Percentiles rank a stretch among this genome's conserved stretches.
These are phyloP conservation scores for Nidularia pulvinata DNA, from an alignment of 768 basidiomycete genomes.

Conservation along the genomic window DNA sequence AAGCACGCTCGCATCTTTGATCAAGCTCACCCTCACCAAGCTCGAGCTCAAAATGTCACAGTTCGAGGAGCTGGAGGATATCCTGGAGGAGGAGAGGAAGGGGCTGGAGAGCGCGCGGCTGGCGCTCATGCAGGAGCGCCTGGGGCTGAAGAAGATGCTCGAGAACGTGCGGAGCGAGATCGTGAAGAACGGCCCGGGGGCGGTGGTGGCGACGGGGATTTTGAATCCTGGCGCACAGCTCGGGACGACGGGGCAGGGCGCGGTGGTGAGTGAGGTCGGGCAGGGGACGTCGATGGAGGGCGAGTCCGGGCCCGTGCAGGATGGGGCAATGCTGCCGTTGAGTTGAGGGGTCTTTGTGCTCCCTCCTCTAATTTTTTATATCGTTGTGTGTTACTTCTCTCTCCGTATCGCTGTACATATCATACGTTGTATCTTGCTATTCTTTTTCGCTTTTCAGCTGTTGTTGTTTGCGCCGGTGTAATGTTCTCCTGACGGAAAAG, in stretches of 20 bases:
- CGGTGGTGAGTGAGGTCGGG: slow-evolving; percentile 52
- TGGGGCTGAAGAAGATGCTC: slow-evolving; percentile 68
- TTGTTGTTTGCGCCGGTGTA: too few relatives aligned
- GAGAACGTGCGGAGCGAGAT: slow-evolving; percentile 69
- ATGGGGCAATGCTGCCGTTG: slow-evolving; percentile 55
- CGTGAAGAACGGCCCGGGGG: slow-evolving; percentile 44
- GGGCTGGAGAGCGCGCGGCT: slow-evolving; percentile 82
- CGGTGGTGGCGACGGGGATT: slow-evolving; percentile 12
- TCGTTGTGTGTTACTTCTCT: too few relatives aligned
- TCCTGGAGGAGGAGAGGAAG: slow-evolving; percentile 89
- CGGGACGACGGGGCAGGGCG: slow-evolving; percentile 63
- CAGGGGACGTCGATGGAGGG: slow-evolving; percentile 42
- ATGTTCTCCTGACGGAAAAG: too few relatives aligned
- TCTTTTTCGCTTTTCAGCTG: too few relatives aligned
- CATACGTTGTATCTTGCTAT: too few relatives aligned
- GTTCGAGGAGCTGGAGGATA: slow-evolving; percentile 92
- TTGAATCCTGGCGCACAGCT: slow-evolving; percentile 32
- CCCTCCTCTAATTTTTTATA: too few relatives aligned
- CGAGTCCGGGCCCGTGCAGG: slow-evolving; percentile 52
- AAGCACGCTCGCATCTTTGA: slow-evolving; percentile 75
- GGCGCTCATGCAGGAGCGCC: slow-evolving; percentile 78
- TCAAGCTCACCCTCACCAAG: slow-evolving; percentile 84
- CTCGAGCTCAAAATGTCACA: slow-evolving; percentile 94
- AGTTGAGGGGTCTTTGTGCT: slow-evolving; percentile 14
- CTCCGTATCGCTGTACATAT: too few relatives aligned